Evolutionary conservation across 2,329 filamentous ascomycete species (phyloP), one percentile per base, ranked within the genome.

Genomic region (Fusarium caatingaense): DNA sequence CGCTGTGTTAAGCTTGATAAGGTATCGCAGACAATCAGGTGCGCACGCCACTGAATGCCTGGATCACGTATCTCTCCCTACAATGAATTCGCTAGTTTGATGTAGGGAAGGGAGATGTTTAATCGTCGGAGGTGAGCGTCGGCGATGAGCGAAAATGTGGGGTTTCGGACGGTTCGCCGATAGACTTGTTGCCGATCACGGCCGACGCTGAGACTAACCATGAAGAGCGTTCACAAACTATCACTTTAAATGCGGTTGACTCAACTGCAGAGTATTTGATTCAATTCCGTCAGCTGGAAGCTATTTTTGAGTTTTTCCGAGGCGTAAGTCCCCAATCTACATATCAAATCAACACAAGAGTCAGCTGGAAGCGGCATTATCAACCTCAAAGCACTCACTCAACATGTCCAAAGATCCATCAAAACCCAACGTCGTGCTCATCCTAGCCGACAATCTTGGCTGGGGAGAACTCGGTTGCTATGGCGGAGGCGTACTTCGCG

Each of bases 391-490:
- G n/a, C n/a, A n/a, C n/a, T n/a, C n/a, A n/a, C 2, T n/a, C 8
- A 20, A 41, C 23, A 64, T 71, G 71, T 73, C 68, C 3, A 57
- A 58, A 15, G 63, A 70, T 51, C 50, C 71, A 1, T 47, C 60
- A 11, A 57, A 62, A 6, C 78, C 78, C 9, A 80, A 79, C 16
- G 61, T 79, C 34, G 71, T 78, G 3, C 74, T 80, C n/a, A 72
- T 75, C 58, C 64, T 80, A 1, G 78, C 78, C n/a, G 78, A 80
- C 41, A 80, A 80, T 54, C 76, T 80, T 13, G 78, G 78, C 57
- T 80, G 77, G 78, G 78, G 78, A 16, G 78, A 80, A 48, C 69
- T 80, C 6, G 78, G 76, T 2, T 79, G 76, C 44, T 79, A 80
- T 40, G 77, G 78, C 3, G 77, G 78, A 10, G 78, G 78, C 3